Base-by-base conservation (phyloP, 164 flowering plant species). In the Berberis vulgaris region DNA sequence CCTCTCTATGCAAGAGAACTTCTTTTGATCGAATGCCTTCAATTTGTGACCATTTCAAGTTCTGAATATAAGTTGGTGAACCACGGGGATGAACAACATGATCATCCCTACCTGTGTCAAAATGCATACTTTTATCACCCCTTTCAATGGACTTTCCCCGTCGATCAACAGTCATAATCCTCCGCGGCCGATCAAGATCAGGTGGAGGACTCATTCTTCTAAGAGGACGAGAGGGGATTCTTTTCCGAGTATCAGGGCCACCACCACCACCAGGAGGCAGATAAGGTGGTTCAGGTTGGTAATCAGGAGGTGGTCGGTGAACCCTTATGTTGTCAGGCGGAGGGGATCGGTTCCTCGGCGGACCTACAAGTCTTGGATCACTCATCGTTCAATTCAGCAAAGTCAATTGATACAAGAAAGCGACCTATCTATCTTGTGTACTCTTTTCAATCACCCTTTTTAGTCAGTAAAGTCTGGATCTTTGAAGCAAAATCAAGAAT, bases 121-220 rank as follows among this genome's bases (percentile, higher is more conserved):
- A 65, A 65, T 45, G 67, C 56, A 72, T 61, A 41, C 43, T 4
- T 26, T 61, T 67, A 4, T 66, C 75, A 49, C 70, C 61, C 62
- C 65, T 63, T 42, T 65, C 75, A 7, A 69, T 26, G 39, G 78
- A 75, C 7, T 39, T 5, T 38, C 70, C 62, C 4, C 72, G 68
- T 7, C 54, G 67, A 43, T 56, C 62, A 13, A 39, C 45, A 45
- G 40, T 59, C 45, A 57, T 42, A 5, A 61, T 47, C 63, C 66
- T 61, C 6, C 46, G 60, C 26, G 58, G 50, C 43, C 60, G 54
- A 11, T 53, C 55, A 1, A 40, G 45, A 47, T 61, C 69, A 5
- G 12, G 26, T 26, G 26, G 62, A 57, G 67, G 72, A 45, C 66
- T 68, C 50, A 60, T 60, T 9, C 69, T 59, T 10, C 46, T 7